A percentile compares a stretch with the other conserved stretches of the same genome.
These are phyloP conservation scores for Trametes pubescens DNA, from an alignment of 1,284 basidiomycete species.

Conservation along the genomic window DNA sequence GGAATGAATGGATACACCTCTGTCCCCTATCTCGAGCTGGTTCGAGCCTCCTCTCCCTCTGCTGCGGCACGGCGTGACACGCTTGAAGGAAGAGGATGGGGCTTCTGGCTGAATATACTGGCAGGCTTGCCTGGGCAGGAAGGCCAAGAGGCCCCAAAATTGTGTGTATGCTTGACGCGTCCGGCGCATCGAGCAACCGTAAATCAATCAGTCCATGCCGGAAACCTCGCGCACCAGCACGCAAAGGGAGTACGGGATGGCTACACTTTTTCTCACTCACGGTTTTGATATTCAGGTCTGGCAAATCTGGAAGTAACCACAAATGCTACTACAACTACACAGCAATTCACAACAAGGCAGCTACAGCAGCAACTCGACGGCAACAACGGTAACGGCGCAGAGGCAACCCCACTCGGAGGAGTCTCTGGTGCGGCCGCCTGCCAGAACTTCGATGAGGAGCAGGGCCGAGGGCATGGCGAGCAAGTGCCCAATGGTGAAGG, in stretches of 20 bases:
- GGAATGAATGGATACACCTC: too few species aligned
- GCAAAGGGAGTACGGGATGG: neutral
- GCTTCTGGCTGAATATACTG: neutral
- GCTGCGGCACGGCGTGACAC: neutral
- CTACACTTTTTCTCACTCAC: slow-evolving; percentile 1
- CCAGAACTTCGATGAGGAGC: neutral
- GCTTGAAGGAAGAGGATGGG: neutral
- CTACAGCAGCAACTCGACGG: slow-evolving; percentile 19
- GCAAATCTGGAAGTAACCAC: neutral
- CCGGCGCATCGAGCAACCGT: neutral
- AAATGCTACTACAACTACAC: slow-evolving; percentile 1
- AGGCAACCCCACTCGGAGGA: slow-evolving; percentile 12
- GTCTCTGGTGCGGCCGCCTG: neutral
- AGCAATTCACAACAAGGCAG: slow-evolving; percentile 1
- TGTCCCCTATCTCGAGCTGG: too few species aligned
- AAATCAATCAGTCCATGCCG: neutral
- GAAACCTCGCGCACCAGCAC: neutral
- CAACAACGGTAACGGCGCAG: neutral
- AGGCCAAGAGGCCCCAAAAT: neutral
- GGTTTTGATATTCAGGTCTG: slow-evolving; percentile 5
- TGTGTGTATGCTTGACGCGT: neutral
- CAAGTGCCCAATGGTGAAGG: neutral
- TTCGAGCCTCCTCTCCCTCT: neutral
- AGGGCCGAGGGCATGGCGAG: slow-evolving; percentile 9
- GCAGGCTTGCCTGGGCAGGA: slow-evolving; percentile 1